Evolutionary conservation across 495 filamentous ascomycete species (phyloP), one percentile per base, ranked within the genome.

Genomic region (Aspergillus sclerotioniger): DNA sequence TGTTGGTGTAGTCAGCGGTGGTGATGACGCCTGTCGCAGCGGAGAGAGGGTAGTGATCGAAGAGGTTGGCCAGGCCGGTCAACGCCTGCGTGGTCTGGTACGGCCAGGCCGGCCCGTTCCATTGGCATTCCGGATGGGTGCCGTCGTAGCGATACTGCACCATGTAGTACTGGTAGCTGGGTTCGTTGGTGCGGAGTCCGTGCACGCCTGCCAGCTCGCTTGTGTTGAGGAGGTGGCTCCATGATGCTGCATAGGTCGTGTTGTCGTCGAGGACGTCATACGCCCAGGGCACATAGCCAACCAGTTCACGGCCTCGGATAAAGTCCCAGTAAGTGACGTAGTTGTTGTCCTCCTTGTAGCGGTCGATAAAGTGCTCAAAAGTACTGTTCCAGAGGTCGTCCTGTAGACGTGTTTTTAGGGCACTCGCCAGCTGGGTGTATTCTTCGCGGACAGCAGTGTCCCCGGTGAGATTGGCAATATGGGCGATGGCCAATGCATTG

Each of bases 131-230:
- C 15, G 47, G 58, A 4, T 62, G 44, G 3, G 39, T 39, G 19
- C 63, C 61, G 49, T 71, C 64, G 39, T 71, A 71, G 52, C 64
- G 64, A 39, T 63, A 67, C 35, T 63, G 61, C 2, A 33, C 47
- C 69, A 71, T 71, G 61, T 64, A 71, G 57, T 67, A 68, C 41
- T 71, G 60, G 52, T 69, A 69, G 45, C 62, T 67, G 1, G 66
- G 69, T 46, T 71, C 69, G 32, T 65, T 63, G 19, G 69, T 71
- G 9, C 66, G 58, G 7, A 69, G 61, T 10, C 69, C 69, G 45
- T 68, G 61, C 16, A 48, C 6, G 20, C 64, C 67, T 4, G 67
- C 69, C 12, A 67, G 52, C 37, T 59, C 58, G 15, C 59, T 47
- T 9, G 51, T 15, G 45, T 67, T 57, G 3, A 62, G 13, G 0